A percentile compares a stretch with the other conserved stretches of the same genome.
Conservation (phyloP, 495 filamentous ascomycete genomes). For the Chaetomium tenue region DNA sequence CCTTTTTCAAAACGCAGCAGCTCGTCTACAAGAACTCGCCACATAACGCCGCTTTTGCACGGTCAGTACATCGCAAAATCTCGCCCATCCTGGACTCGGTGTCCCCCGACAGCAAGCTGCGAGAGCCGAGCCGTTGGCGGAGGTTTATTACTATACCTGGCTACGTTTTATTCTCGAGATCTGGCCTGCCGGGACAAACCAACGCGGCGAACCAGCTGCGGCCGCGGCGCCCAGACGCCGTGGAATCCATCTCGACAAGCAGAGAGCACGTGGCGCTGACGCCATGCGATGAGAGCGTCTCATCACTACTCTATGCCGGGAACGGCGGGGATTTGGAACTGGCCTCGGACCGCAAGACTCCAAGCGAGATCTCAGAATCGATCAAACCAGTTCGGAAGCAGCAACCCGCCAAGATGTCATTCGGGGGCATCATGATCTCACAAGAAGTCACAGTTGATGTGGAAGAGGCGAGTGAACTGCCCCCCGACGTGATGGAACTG, state of each 20-base stretch:
- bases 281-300: conserved; percentile 21
- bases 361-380: neutral
- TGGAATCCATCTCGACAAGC: conserved; percentile 19
- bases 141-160: neutral
- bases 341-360: neutral
- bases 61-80: conserved; percentile 48
- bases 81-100: conserved; percentile 43
- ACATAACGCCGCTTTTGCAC: conserved; percentile 45
- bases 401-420: conserved; percentile 19
- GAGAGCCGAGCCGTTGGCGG: conserved; percentile 11
- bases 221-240: neutral
- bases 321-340: neutral
- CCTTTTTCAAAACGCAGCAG: conserved; percentile 52
- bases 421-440: conserved; percentile 47
- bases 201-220: neutral
- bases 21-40: conserved; percentile 45
- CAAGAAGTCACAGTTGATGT: conserved; percentile 41
- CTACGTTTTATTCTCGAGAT: neutral
- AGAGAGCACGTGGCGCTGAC: conserved; percentile 21
- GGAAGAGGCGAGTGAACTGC: conserved; percentile 8
- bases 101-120: conserved; percentile 1
- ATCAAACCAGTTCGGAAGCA: neutral
- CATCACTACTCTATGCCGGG: conserved; percentile 20
- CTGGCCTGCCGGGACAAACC: neutral
- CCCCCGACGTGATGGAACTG: neutral